These are phyloP conservation scores for Mesostigma viride DNA, from an alignment of 139 green algal species.

Conservation along the genomic window DNA sequence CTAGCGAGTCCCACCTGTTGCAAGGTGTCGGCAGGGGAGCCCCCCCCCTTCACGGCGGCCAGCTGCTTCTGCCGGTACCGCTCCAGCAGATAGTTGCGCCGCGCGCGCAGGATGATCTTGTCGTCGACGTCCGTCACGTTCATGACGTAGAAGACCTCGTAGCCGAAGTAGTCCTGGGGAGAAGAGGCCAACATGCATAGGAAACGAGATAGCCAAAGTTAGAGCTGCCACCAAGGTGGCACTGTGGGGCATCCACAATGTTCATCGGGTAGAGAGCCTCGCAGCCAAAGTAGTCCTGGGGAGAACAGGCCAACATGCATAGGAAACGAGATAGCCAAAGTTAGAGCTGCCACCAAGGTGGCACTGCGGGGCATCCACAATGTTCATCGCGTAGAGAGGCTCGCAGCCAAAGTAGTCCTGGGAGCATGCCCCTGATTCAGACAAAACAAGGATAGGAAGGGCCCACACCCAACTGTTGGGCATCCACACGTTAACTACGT, in stretches of 20 bases:
- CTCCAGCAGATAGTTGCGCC: constrained; percentile 72
- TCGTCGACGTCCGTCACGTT: constrained; percentile 99
- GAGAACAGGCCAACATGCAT: too few relatives aligned
- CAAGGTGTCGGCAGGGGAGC: neutral
- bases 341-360: too few relatives aligned
- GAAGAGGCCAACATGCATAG: too few relatives aligned
- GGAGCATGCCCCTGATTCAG: too few relatives aligned
- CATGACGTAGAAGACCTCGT: constrained; percentile 84
- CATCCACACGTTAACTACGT: too few relatives aligned
- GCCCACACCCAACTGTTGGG: too few relatives aligned
- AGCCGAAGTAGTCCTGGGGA: constrained; percentile 84
- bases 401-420: constrained; percentile 91
- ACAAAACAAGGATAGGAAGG: too few relatives aligned
- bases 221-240: too few relatives aligned
- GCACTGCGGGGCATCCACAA: constrained; percentile 97
- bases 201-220: too few relatives aligned
- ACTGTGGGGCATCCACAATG: constrained; percentile 95
- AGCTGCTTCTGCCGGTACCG: constrained; percentile 40
- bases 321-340: too few relatives aligned
- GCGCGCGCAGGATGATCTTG: constrained; percentile 93
- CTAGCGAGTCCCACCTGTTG: too few relatives aligned
- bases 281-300: constrained; percentile 87
- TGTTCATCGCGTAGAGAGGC: constrained; percentile 88
- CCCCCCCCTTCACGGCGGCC: neutral
- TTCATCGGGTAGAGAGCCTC: constrained; percentile 90